These are phyloP conservation scores for Eucalyptus fibrosa DNA, from an alignment of 345 rosid species.

Conservation along the genomic window DNA sequence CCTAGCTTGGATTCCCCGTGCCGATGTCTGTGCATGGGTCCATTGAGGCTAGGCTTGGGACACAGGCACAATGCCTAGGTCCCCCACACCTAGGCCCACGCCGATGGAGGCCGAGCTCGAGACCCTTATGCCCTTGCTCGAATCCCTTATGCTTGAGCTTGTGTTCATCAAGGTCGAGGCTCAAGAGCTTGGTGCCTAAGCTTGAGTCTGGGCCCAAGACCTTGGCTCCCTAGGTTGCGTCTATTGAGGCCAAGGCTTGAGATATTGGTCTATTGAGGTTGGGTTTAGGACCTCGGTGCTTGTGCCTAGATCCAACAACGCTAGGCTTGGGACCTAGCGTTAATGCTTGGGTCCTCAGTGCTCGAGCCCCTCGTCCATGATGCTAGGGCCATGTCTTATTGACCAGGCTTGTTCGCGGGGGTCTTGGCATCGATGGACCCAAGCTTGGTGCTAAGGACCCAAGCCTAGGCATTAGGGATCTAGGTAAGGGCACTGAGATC, in stretches of 20 bases:
- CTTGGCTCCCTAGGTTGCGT: not conserved
- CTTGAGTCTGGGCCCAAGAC: not conserved
- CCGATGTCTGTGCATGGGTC: not conserved
- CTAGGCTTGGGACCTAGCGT: not conserved
- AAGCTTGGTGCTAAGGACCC: not conserved
- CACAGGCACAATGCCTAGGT: not conserved
- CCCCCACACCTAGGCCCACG: not conserved
- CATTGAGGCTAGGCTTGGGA: not conserved
- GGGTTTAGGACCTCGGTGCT: not conserved
- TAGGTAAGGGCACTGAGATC: not conserved
- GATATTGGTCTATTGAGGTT: not conserved
- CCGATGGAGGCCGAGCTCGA: fast-evolving
- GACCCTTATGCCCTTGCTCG: not conserved
- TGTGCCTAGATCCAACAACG: not conserved
- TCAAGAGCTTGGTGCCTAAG: not conserved
- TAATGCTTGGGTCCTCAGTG: not conserved
- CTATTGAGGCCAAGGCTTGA: not conserved
- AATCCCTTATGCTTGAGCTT: not conserved
- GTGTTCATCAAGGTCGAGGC: not conserved
- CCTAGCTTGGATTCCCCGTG: not conserved
- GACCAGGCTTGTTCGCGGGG: fast-evolving
- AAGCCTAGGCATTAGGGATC: not conserved
- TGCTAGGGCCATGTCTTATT: not conserved
- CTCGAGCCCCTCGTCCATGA: no score
- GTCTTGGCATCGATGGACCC: not conserved